Base-by-base conservation (phyloP, 2,329 filamentous ascomycete genomes). In the Parasarocladium wereldwijsianum region DNA sequence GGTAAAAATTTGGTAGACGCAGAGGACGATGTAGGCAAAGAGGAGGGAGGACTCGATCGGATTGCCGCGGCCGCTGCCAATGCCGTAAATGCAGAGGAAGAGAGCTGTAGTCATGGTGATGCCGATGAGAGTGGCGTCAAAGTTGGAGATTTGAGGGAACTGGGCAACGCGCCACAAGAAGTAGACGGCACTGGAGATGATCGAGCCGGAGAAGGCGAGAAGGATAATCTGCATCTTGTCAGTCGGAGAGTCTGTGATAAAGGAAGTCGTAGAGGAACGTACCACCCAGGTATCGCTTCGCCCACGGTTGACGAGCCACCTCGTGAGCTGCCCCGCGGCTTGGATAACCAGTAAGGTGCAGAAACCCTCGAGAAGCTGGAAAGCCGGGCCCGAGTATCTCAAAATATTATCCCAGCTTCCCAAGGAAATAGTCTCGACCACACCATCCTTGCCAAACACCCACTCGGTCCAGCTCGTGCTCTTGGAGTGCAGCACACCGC, bases 1-100 rank as follows among this genome's bases (percentile, higher is more conserved):
- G 44, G 90, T 98, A 54, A 96, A 96, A 52, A 96, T 96, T 54
- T 98, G 90, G 58, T 96, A 98, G 47, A 96, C 81, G 60, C 87
- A 96, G 38, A 98, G 76, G n/a, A 93, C 90, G 36, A 94, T 74
- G 54, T 98, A 98, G 45, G 90, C 87, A 38, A 98, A 96, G 34
- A 98, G 68, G 8, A 98, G 63, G 14, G 87, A 93, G 41, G 84
- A 93, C 56, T 98, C 87, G 32, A 96, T 81, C 3, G 87, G 84
- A 45, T 93, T 98, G 36, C 90, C 90, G 43, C 86, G 76, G 2
- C 87, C 87, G 44, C 83, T 93, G 37, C 81, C 82, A 42, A 96
- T 94, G 16, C 90, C 90, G 65, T 87, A 94, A 10, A 80, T 82
- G 50, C 84, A 90, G 10, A 98, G 64, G 47, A 96, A 93, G 38